Conservation (phyloP, 148 eudicot genomes). For the Amaranthus hypochondriacus region DNA sequence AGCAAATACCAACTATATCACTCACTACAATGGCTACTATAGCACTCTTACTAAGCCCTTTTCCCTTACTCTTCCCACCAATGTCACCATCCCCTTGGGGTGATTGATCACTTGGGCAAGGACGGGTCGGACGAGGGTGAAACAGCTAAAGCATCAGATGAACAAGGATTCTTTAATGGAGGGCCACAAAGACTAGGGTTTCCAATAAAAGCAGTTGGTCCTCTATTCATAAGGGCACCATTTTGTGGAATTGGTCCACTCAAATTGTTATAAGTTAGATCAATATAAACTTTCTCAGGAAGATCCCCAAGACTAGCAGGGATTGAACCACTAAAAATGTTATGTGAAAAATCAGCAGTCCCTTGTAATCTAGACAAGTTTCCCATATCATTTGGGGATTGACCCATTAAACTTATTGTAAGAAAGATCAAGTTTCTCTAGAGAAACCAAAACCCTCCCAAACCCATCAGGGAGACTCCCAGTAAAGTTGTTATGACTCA, state of each 20-base stretch:
- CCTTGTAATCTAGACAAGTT: constrained; percentile 77
- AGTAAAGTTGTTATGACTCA: constrained; percentile 62
- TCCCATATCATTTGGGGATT: constrained; percentile 86
- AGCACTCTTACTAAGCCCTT: constrained; percentile 61
- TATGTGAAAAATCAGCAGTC: constrained; percentile 86
- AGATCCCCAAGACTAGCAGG: constrained; percentile 89
- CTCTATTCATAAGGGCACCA: constrained; percentile 87
- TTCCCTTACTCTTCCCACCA: constrained; percentile 34
- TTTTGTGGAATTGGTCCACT: constrained; percentile 88
- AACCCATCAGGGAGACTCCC: constrained; percentile 71
- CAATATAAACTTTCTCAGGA: constrained; percentile 95
- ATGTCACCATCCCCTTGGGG: constrained; percentile 28
- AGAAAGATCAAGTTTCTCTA: constrained; percentile 73
- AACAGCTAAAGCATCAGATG: constrained; percentile 30
- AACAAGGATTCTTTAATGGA: constrained; percentile 74
- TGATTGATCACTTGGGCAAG: constrained; percentile 61
- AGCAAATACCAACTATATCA: constrained; percentile 81
- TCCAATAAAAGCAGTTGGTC: constrained; percentile 92
- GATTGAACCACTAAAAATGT: constrained; percentile 74
- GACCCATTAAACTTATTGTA: constrained; percentile 56
- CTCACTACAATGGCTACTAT: constrained; percentile 55
- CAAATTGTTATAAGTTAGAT: constrained; percentile 73
- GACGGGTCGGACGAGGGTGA: constrained; percentile 66
- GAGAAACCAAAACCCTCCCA: constrained; percentile 53
- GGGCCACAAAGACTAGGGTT: constrained; percentile 92